Base-by-base conservation (phyloP, 176 grass and related monocot genomes). In the Elymus sibiricus region DNA sequence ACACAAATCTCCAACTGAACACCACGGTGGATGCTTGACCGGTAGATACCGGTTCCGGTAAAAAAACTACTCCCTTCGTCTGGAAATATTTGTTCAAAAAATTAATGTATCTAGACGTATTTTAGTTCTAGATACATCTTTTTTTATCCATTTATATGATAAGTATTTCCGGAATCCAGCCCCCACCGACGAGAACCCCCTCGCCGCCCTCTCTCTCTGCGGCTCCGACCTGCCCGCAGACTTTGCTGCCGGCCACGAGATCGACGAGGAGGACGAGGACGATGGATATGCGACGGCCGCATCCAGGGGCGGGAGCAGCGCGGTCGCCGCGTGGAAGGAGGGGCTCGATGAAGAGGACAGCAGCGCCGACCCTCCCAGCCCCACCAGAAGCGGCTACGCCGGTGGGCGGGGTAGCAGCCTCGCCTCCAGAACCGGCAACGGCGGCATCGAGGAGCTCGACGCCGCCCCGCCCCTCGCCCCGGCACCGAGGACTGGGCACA, bases 371-470 rank as follows among this genome's bases (percentile, higher is more conserved):
- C 92, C 88, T 5, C 88, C 88, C 24, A 98, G 93, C 78, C 92
- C 97, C 76, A 92, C 94, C 71, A 95, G 96, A 70, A 94, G 93
- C 55, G 93, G 93, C 70, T 98, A 95, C 71, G 96, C 93, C 8
- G 96, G 90, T 5, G 93, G 94, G 91, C 84, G 93, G 40, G 96
- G 96, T n/a, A 94, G 91, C 79, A 98, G 96, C 79, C 82, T 89
- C 65, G 86, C 79, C 24, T 96, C 94, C 77, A 97, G 94, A 79
- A 86, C 53, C 46, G 90, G 73, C 38, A 62, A 86, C 68, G 92
- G 92, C 69, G 92, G 74, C 46, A 49, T 84, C 39, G 90, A 91
- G 11, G 93, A 98, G 46, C 58, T 62, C 29, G 87, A 87, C 9
- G 42, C 84, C 19, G 39, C 81, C 43, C 79, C 89, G 10, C 44